phyloP scores from a whole-genome alignment of 78 protist genomes.

The Cavenderia fasciculata region DNA sequence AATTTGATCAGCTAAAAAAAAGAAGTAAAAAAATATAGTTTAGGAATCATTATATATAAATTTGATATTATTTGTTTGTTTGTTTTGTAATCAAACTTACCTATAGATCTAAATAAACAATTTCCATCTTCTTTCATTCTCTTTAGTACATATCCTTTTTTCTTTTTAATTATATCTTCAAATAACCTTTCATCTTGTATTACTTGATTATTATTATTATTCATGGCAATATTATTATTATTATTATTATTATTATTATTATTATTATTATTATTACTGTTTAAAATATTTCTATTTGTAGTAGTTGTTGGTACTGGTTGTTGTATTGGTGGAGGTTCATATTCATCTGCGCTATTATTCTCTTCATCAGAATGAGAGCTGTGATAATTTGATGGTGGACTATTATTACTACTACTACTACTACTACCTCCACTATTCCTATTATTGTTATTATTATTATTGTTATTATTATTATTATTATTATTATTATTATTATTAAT shows the following conservation, averaged over 20 bases:
- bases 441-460: conserved; percentile 16
- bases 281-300: background rate
- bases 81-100: conserved; percentile 13
- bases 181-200: conserved; percentile 40
- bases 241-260: background rate
- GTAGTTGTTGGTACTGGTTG: too few species aligned
- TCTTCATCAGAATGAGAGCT: conserved; percentile 50
- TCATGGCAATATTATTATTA: background rate
- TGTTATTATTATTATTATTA: background rate
- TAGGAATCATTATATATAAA: background rate
- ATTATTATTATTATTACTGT: conserved; percentile 9
- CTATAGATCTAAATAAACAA: conserved; percentile 83
- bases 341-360: conserved; percentile 75
- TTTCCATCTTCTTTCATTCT: conserved; percentile 85
- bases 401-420: background rate
- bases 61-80: background rate
- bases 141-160: conserved; percentile 37
- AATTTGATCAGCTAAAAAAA: conserved; percentile 71
- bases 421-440: background rate
- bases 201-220: background rate
- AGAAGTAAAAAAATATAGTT: background rate
- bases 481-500: background rate
- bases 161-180: conserved; percentile 68
- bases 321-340: too few species aligned
- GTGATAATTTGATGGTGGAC: background rate